Evolutionary conservation across 2,329 filamentous ascomycete species (phyloP), one percentile per base, ranked within the genome.

Genomic region (Verticillium alfalfae): DNA sequence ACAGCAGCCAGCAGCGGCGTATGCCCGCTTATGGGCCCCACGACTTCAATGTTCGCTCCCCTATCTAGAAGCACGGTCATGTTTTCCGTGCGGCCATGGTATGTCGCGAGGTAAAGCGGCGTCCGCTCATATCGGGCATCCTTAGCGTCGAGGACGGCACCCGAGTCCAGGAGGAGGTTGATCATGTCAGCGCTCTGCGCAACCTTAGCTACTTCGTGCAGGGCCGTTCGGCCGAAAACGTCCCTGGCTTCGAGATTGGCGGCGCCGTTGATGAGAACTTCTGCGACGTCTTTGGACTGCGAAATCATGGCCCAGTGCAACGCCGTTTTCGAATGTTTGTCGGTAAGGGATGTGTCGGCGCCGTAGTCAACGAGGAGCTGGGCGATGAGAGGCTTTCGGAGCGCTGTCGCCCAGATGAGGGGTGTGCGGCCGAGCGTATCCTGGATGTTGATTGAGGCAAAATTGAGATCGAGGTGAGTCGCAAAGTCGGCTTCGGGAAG

Each of bases 181-280:
- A 59, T 18, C 1, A 59, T 36, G 10, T 36, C 38, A 1, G 13
- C 26, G 38, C 57, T 59, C 3, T 36, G 16, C 4, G 39, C 13
- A 15, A 34, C 57, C 7, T 52, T 16, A 6, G 57, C 57, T 52
- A 39, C 36, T 36, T 52, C 39, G 12, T 34, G 34, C 7, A 59
- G 12, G 2, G 57, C 38, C 12, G 67, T 70, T 34, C 66, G 68
- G 37, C 67, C 70, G 34, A 67, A 67, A 52, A 71, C 67, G 61
- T 71, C 70, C 31, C 61, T 60, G 56, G 60, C 65, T 26, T 70
- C 65, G 5, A 71, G 64, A 58, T 71, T 65, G 41, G 69, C 65
- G 26, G 57, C 49, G 59, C 62, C 63, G 55, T 66, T 63, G 16
- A 59, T 15, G 15, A 59, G 57, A 15, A 36, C 16, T 7, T 45